Conservation (phyloP, 2,329 filamentous ascomycete species). For the Trichophyton rubrum region DNA sequence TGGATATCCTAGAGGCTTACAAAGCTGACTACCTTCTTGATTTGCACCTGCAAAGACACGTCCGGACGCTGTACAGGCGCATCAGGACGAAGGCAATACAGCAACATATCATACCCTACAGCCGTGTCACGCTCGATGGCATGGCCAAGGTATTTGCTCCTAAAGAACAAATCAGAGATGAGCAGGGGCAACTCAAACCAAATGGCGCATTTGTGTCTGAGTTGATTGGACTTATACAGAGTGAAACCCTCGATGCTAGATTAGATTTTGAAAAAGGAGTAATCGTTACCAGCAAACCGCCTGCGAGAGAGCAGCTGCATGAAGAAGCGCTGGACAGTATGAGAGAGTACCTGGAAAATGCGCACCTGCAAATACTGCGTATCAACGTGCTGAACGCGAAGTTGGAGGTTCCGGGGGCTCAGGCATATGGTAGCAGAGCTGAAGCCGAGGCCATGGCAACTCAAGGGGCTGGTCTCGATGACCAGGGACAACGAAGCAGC, state of each 20-base stretch:
- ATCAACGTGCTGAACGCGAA: slow-evolving; percentile 65
- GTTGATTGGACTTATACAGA: slow-evolving; percentile 63
- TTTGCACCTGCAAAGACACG: slow-evolving; percentile 65
- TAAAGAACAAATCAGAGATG: slow-evolving; percentile 49
- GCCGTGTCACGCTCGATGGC: slow-evolving; percentile 66
- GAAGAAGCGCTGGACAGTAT: slow-evolving; percentile 54
- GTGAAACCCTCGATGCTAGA: slow-evolving; percentile 58
- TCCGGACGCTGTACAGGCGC: slow-evolving; percentile 54
- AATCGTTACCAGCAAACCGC: slow-evolving; percentile 56
- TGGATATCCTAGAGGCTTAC: slow-evolving; percentile 70
- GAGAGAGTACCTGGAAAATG: slow-evolving; percentile 58
- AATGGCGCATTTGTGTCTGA: slow-evolving; percentile 42
- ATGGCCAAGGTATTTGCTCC: slow-evolving; percentile 65
- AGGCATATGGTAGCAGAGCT: neutral
- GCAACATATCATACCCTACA: slow-evolving; percentile 86
- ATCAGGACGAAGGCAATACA: slow-evolving; percentile 87
- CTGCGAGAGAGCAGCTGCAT: slow-evolving; percentile 59
- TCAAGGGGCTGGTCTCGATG: neutral
- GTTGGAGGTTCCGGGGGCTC: slow-evolving; percentile 49
- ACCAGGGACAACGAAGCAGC: neutral
- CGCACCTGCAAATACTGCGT: slow-evolving; percentile 62
- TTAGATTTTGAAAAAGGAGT: slow-evolving; percentile 76
- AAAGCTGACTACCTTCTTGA: slow-evolving; percentile 82
- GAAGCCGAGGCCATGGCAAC: neutral
- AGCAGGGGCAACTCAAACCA: slow-evolving; percentile 7